Evolutionary conservation across 1,284 basidiomycete species (phyloP), one percentile per base, ranked within the genome.

Genomic region (Cutaneotrichosporon cavernicola): DNA sequence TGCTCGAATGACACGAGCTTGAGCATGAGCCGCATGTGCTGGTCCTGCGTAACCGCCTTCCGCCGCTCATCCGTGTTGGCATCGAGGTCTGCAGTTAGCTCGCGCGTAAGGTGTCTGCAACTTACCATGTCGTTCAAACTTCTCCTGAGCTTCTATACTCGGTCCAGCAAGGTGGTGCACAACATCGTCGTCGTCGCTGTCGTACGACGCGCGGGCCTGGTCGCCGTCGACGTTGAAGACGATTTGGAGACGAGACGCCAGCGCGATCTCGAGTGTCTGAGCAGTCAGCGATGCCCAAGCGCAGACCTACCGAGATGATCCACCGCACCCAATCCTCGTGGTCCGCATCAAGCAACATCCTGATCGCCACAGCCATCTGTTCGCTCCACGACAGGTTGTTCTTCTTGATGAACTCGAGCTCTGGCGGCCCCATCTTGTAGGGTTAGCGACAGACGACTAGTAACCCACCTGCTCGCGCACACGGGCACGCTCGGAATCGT

Each of bases 391-490:
- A 87, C 77, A 82, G 69, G 32, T 74, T 72, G 61, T 89, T 90
- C 13, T 91, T 92, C 71, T 91, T 90, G 82, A 91, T 90, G 67
- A 96, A 88, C 69, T 87, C 84, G 43, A 97, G 85, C 62, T 96
- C 92, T 76, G 85, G 73, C 0, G 77, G 71, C 38, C 61, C 79
- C 83, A 64, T 79, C 78, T 50, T 74, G 5, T 5, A 56, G 16
- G 18, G 18, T 66, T 30, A 66, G 61, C 32, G 4, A 11, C 50
- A 8, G n/a, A 52, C 46, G 11, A n/a, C 8, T 16, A n/a, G 13
- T 10, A 11, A 62, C 72, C 62, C 56, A 78, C 76, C 80, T 84
- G 71, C 74, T 74, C 78, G 63, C 69, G 73, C 67, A 76, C 75
- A 71, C 75, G 79, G 61, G 73, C 66, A 70, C 81, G 61, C 60